phyloP scores from a whole-genome alignment of 1,284 basidiomycete species.

The Pseudozyma pruni region DNA sequence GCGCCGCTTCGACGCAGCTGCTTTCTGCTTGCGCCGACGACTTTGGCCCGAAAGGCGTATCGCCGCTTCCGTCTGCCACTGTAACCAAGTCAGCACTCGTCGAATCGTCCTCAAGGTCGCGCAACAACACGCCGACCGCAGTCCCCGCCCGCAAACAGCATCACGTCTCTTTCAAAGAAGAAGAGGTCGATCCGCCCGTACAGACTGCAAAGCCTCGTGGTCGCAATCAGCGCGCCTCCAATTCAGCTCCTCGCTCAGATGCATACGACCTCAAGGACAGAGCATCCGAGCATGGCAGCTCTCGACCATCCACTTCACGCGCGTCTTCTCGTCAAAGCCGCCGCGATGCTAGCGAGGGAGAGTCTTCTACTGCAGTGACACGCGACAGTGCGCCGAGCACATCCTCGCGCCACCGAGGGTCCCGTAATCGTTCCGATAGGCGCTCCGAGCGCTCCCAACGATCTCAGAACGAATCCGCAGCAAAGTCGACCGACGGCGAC shows the following conservation, averaged over 20 bases:
- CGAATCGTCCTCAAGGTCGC: constrained; percentile 24
- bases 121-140: background rate
- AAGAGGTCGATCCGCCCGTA: constrained; percentile 16
- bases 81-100: constrained; percentile 28
- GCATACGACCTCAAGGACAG: constrained; percentile 13
- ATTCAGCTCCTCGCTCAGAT: constrained; percentile 15
- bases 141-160: constrained; percentile 32
- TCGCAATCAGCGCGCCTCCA: constrained; percentile 22
- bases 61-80: constrained; percentile 5
- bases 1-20: constrained; percentile 28
- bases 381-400: constrained; percentile 22
- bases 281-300: constrained; percentile 35
- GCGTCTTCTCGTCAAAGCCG: constrained; percentile 41
- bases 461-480: constrained; percentile 5
- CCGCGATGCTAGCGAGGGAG: constrained; percentile 30
- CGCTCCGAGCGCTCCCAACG: constrained; percentile 23
- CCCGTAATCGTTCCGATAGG: constrained; percentile 20
- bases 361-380: constrained; percentile 27
- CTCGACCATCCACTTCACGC: constrained; percentile 20
- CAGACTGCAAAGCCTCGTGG: constrained; percentile 21
- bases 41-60: constrained; percentile 1
- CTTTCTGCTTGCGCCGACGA: constrained; percentile 8
- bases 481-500: constrained; percentile 7
- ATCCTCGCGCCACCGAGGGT: constrained; percentile 19
- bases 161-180: constrained; percentile 46